Base-by-base conservation (phyloP, 345 rosid genomes). In the Eucalyptus cloeziana region DNA sequence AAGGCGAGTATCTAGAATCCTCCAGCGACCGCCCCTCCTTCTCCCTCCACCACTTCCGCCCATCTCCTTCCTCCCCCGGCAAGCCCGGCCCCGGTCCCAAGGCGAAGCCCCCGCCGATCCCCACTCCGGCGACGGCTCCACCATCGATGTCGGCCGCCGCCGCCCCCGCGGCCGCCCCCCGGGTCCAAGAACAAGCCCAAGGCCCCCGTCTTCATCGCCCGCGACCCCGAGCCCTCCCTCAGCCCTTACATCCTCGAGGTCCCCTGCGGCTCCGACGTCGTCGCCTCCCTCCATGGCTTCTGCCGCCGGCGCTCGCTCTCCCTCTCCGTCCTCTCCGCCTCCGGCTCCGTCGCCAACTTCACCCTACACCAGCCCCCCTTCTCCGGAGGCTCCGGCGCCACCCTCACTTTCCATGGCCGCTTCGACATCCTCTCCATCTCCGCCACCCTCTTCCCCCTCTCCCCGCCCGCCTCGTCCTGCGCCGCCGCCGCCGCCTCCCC, bases 141-240 rank as follows among this genome's bases (percentile, higher is more conserved):
- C 94, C 90, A 96, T 97, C 71, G 99, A 97, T 88, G 94, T 95
- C 44, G 91, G 90, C 87, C 98, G 99, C 14, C 98, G 99, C 14
- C 95, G 98, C 24, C 98, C 98, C 4, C 90, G 99, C 71, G 99
- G 99, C 83, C 92, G 99, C 19, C 98, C 99, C 98, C 99, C 0
- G 99, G 99, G 17, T 97, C 99, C 58, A 97, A 96, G 80, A 97
- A 97, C 92, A 96, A 94, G 90, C 98, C 99, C 25, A 90, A 90
- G 88, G 2, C 98, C 8, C 97, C 97, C 0, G 93, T 96, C 16
- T 79, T 94, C 49, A 91, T 96, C 10, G 93, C 98, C 14, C 96
- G 94, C 3, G 97, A 95, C 30, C 91, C 95, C 2, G 96, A 96
- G 67, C 98, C 97, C 6, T 89, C 93, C 43, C 96, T 97, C 97